Evolutionary conservation across 805 yeast genomes (phyloP).

Genomic region (Candida ponderosae): DNA sequence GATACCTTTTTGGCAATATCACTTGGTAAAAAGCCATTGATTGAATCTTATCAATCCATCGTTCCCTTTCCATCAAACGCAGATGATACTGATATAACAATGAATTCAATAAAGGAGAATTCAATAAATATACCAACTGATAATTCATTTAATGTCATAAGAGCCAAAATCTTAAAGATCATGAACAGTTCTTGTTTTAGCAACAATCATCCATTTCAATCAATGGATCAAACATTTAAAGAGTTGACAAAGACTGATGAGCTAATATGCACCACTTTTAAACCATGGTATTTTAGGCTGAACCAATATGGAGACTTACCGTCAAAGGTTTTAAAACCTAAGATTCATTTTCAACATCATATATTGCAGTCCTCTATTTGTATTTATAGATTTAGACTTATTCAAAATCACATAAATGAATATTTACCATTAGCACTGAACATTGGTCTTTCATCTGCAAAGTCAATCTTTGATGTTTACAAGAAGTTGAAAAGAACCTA

Average conservation of each 20-base stretch:
- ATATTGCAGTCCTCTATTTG: conserved; percentile 24
- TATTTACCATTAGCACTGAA: conserved; percentile 22
- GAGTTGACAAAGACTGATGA: conserved; percentile 20
- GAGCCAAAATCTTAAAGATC: conserved; percentile 20
- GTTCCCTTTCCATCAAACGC: conserved; percentile 26
- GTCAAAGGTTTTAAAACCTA: conserved; percentile 11
- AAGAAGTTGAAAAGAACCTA: conserved; percentile 15
- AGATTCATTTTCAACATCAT: conserved; percentile 22
- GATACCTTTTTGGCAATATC: conserved; percentile 19
- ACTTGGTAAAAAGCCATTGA: conserved; percentile 16
- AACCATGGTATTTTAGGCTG: conserved; percentile 20
- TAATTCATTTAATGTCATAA: conserved; percentile 19
- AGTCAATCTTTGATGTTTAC: conserved; percentile 20
- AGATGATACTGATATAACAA: conserved; percentile 21
- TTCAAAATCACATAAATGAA: conserved; percentile 19
- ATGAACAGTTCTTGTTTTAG: conserved; percentile 12
- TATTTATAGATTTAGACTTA: conserved; percentile 22
- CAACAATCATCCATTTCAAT: conserved; percentile 7
- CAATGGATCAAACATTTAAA: conserved; percentile 8
- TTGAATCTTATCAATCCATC: conserved; percentile 13
- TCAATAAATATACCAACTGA: conserved; percentile 18
- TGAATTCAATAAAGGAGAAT: conserved; percentile 11
- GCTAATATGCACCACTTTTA: conserved; percentile 15
- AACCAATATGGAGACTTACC: conserved; percentile 17
- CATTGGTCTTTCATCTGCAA: conserved; percentile 18